Evolutionary conservation across 1,284 basidiomycete genomes (phyloP).

Genomic region (Moesziomyces antarcticus): DNA sequence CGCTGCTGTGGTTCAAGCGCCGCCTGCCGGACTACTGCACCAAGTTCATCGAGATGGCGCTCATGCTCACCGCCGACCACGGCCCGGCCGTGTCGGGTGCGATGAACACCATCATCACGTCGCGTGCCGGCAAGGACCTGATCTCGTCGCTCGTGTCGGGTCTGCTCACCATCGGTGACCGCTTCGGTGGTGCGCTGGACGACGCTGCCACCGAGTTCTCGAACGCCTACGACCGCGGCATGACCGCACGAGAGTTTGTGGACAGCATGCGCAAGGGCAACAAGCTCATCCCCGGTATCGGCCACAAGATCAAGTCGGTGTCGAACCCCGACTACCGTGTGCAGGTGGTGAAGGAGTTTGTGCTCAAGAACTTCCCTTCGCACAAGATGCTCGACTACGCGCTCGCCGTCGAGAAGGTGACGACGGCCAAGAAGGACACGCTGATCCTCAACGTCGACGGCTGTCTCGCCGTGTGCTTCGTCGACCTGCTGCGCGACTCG

Average conservation of each 20-base stretch:
- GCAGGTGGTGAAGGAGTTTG: conserved; percentile 97
- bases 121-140: conserved; percentile 97
- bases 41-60: conserved; percentile 93
- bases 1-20: conserved; percentile 97
- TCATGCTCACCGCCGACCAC: conserved; percentile 98
- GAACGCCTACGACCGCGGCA: conserved; percentile 82
- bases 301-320: conserved; percentile 97
- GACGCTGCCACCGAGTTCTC: conserved; percentile 94
- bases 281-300: conserved; percentile 98
- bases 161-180: conserved; percentile 95
- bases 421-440: conserved; percentile 96
- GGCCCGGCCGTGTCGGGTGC: conserved; percentile 78
- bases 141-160: conserved; percentile 96
- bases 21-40: conserved; percentile 71
- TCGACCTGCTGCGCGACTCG: conserved; percentile 89
- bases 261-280: conserved; percentile 94
- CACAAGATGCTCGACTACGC: conserved; percentile 85
- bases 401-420: conserved; percentile 97
- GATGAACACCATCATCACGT: conserved; percentile 99
- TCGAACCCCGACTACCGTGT: conserved; percentile 75
- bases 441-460: conserved; percentile 79
- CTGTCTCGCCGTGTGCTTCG: conserved; percentile 97
- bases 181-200: conserved; percentile 99
- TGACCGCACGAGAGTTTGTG: conserved; percentile 96
- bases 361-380: conserved; percentile 92